phyloP scores from a whole-genome alignment of 139 green algal species.

The Astrephomene gubernaculifera region DNA sequence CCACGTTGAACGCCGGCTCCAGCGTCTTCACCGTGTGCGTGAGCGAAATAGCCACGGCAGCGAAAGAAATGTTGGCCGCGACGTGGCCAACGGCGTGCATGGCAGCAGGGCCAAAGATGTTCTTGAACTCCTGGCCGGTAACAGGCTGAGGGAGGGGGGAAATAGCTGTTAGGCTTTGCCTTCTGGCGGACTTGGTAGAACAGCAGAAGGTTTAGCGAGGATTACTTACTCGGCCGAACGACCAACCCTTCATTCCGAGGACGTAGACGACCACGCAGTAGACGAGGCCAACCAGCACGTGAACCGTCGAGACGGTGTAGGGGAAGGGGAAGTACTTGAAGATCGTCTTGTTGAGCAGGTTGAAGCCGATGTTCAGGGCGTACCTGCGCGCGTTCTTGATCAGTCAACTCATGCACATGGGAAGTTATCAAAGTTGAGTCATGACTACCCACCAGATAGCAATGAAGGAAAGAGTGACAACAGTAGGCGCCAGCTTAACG shows the following conservation, averaged over 20 bases:
- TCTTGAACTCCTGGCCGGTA: slow-evolving; percentile 87
- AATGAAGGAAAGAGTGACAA: slow-evolving; percentile 88
- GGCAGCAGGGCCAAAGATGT: slow-evolving; percentile 87
- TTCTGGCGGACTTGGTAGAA: too few relatives aligned
- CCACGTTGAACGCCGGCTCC: slow-evolving; percentile 97
- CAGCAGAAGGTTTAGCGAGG: too few relatives aligned
- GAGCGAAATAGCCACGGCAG: slow-evolving; percentile 96
- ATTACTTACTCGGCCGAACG: slow-evolving; percentile 86
- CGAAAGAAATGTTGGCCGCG: slow-evolving; percentile 98
- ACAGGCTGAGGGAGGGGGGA: slow-evolving; percentile 65
- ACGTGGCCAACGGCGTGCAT: slow-evolving; percentile 98
- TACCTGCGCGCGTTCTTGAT: slow-evolving; percentile 76
- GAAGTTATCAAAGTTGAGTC: background rate
- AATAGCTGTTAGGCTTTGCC: too few relatives aligned
- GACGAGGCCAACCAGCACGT: slow-evolving; percentile 89
- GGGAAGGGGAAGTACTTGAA: slow-evolving; percentile 99
- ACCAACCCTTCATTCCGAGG: slow-evolving; percentile 89
- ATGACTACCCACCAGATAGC: slow-evolving; percentile 77
- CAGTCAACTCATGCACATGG: slow-evolving; percentile 1
- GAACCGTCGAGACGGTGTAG: slow-evolving; percentile 93
- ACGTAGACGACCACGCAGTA: slow-evolving; percentile 90
- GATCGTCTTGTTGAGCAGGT: slow-evolving; percentile 99
- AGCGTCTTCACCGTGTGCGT: slow-evolving; percentile 99
- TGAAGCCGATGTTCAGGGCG: slow-evolving; percentile 98
- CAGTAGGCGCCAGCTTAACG: slow-evolving; percentile 64